Conservation (phyloP, 176 grass and related monocot species). For the Oryza longistaminata region DNA sequence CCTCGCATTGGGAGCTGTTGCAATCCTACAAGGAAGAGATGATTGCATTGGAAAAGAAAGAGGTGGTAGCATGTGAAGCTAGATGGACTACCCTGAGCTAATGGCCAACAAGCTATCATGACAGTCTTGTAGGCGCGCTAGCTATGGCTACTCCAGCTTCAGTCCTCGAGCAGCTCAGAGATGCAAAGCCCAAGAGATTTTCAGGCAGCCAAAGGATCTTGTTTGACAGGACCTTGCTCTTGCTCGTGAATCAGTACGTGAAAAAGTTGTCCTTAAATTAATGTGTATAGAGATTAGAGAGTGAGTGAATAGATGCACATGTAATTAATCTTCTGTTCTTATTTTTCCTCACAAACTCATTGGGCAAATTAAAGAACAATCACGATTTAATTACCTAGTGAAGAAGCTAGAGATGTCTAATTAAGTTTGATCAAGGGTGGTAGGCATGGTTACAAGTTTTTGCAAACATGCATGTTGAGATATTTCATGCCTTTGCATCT, state of each 20-base stretch:
- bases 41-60: conserved; percentile 40
- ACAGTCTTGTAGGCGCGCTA: neutral
- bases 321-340: neutral
- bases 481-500: conserved; percentile 23
- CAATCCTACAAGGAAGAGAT: conserved; percentile 17
- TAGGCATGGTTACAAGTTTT: neutral
- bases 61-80: conserved; percentile 34
- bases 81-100: conserved; percentile 14
- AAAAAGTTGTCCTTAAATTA: neutral
- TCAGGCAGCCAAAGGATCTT: conserved; percentile 36
- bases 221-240: neutral
- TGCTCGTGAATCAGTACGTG: conserved; percentile 1
- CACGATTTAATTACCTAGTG: neutral
- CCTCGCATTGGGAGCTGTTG: conserved; percentile 9
- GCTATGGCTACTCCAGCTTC: conserved; percentile 1
- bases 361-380: neutral
- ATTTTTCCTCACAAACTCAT: neutral
- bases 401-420: neutral
- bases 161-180: neutral
- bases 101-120: conserved; percentile 31
- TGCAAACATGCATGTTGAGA: neutral
- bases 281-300: neutral
- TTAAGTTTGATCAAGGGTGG: neutral
- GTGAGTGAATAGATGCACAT: neutral
- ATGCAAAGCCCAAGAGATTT: conserved; percentile 26